Percentiles rank a stretch among this genome's conserved stretches.
phyloP scores from a whole-genome alignment of 108 stramenopile species.

The Pinguiococcus pyrenoidosus region DNA sequence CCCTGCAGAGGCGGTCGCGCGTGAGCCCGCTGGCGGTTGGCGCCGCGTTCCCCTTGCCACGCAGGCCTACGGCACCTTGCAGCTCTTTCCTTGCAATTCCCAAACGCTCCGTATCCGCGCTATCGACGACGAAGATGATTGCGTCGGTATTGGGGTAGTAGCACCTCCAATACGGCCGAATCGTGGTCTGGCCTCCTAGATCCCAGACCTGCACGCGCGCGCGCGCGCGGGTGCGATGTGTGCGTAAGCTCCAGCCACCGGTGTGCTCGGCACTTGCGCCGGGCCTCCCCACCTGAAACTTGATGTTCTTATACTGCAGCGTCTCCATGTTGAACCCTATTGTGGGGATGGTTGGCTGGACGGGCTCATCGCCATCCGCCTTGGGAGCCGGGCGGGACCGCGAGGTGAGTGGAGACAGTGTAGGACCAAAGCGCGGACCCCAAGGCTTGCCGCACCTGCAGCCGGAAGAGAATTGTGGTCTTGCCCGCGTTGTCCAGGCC shows the following conservation, averaged over 20 bases:
- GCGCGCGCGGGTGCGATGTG: no score
- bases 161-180: slow-evolving; percentile 98
- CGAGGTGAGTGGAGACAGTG: slow-evolving; percentile 74
- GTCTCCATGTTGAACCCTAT: slow-evolving; percentile 99
- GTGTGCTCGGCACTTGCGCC: neutral
- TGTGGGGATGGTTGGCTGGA: slow-evolving; percentile 93
- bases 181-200: slow-evolving; percentile 94
- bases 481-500: slow-evolving; percentile 98
- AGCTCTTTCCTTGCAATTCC: slow-evolving; percentile 85
- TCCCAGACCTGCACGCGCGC: slow-evolving; percentile 87
- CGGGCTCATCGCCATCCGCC: slow-evolving; percentile 74
- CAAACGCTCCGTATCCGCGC: slow-evolving; percentile 87
- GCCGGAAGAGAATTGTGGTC: slow-evolving; percentile 86
- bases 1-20: no score
- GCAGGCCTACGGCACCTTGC: no score
- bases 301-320: slow-evolving; percentile 97
- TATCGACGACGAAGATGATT: slow-evolving; percentile 98
- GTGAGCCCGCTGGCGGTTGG: neutral
- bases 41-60: no score
- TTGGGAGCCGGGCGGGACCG: no score
- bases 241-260: neutral
- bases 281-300: slow-evolving; percentile 58
- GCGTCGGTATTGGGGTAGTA: slow-evolving; percentile 99
- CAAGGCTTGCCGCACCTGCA: neutral
- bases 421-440: neutral